Evolutionary conservation across 2,329 filamentous ascomycete species (phyloP).

Genomic region (Arthrobotrys pseudoclavata): DNA sequence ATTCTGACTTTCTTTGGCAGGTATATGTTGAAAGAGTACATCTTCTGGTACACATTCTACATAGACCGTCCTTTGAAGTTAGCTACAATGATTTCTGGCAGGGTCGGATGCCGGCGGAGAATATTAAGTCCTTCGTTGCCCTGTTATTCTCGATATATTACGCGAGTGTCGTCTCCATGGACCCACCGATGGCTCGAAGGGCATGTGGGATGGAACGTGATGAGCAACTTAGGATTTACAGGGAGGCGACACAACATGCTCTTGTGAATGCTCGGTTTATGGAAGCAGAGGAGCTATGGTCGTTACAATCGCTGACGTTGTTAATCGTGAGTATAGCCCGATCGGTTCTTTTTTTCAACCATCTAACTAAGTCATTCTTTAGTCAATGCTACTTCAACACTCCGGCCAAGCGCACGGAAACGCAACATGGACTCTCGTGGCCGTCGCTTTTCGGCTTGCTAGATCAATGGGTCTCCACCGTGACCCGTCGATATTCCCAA

Average conservation of each 20-base stretch:
- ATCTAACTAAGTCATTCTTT: not conserved
- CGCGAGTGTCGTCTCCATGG: conserved; percentile 49
- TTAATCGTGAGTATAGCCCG: conserved; percentile 47
- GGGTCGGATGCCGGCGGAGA: conserved; percentile 36
- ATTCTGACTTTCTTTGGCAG: conserved; percentile 56
- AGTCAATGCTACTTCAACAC: conserved; percentile 55
- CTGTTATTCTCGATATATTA: conserved; percentile 53
- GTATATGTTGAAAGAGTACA: conserved; percentile 51
- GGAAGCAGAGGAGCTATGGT: conserved; percentile 56
- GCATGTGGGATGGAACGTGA: conserved; percentile 52
- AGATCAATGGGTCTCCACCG: conserved; percentile 59
- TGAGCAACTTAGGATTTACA: conserved; percentile 52
- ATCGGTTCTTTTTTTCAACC: not conserved
- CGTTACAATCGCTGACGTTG: conserved; percentile 49
- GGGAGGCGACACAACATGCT: conserved; percentile 53
- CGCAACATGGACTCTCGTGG: conserved; percentile 49
- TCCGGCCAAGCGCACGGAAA: conserved; percentile 48
- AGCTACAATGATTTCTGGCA: conserved; percentile 50
- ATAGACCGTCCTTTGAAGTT: conserved; percentile 46
- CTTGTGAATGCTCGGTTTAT: conserved; percentile 56
- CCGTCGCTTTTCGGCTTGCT: conserved; percentile 51
- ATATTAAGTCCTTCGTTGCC: conserved; percentile 51
- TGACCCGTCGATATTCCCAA: conserved; percentile 56
- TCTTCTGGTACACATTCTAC: conserved; percentile 50
- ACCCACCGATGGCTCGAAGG: conserved; percentile 43